Conservation (phyloP, 108 stramenopile genomes). For the Halocafeteria seosinensis region DNA sequence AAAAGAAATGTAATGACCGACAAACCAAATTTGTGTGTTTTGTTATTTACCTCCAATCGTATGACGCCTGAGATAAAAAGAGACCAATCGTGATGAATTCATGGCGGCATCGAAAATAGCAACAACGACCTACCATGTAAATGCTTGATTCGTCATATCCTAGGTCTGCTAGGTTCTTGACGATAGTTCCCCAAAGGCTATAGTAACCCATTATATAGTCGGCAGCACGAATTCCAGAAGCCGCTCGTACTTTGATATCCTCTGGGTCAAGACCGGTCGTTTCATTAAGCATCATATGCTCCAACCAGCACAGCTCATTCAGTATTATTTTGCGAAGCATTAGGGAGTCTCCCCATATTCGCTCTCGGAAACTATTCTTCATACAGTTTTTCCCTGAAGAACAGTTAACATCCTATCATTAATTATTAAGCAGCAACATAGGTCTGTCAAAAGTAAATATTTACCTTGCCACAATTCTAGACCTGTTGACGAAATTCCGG, state of each 20-base stretch:
- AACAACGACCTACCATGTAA: too few species aligned
- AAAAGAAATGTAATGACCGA: too few species aligned
- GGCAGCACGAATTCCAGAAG: constrained; percentile 2
- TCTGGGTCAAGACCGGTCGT: constrained; percentile 6
- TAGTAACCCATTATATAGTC: background rate
- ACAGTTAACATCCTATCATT: too few species aligned
- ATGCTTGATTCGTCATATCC: constrained; percentile 1
- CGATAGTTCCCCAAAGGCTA: background rate
- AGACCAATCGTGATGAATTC: too few species aligned
- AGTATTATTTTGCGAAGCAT: background rate
- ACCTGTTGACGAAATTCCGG: constrained; percentile 1
- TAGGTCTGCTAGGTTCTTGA: background rate
- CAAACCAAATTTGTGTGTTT: too few species aligned
- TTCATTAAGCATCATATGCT: constrained; percentile 3
- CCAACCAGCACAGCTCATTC: background rate
- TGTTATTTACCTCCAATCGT: too few species aligned
- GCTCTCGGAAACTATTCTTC: background rate
- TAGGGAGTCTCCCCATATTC: constrained; percentile 2
- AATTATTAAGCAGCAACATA: too few species aligned
- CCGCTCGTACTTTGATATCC: background rate
- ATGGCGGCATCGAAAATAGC: too few species aligned
- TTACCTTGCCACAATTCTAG: constrained; percentile 10
- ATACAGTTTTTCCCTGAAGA: too few species aligned
- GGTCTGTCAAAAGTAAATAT: too few species aligned
- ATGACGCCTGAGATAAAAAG: too few species aligned